Evolutionary conservation across 2,329 filamentous ascomycete species (phyloP).

Genomic region (Hypoxylon sp.): DNA sequence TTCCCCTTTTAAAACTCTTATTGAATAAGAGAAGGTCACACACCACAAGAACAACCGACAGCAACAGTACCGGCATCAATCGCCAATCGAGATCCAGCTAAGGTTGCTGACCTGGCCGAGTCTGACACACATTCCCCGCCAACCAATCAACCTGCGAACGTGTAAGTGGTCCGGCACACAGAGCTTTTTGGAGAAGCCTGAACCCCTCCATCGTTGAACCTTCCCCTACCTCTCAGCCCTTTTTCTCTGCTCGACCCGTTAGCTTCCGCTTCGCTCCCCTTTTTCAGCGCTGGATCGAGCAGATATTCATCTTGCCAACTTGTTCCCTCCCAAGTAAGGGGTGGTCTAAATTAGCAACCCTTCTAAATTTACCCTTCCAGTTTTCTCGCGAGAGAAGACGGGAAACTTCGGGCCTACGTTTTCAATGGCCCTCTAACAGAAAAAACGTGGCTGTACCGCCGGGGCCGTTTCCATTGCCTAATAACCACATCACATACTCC

Average conservation of each 20-base stretch:
- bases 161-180: slow-evolving; percentile 43
- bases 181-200: slow-evolving; percentile 24
- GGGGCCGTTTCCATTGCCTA: slow-evolving; percentile 26
- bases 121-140: slow-evolving; percentile 35
- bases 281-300: slow-evolving; percentile 5
- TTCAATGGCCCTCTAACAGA: slow-evolving; percentile 41
- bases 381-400: slow-evolving; percentile 33
- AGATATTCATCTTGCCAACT: slow-evolving; percentile 19
- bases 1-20: slow-evolving; percentile 11
- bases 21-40: slow-evolving; percentile 8
- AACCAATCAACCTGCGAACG: slow-evolving; percentile 38
- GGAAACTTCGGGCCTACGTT: slow-evolving; percentile 23
- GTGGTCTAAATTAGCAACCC: slow-evolving; percentile 23
- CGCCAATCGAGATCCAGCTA: slow-evolving; percentile 40
- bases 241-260: slow-evolving; percentile 28
- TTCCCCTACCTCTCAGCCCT: slow-evolving; percentile 5
- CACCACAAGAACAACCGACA: slow-evolving; percentile 8
- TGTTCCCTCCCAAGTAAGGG: slow-evolving; percentile 14
- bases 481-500: slow-evolving; percentile 18
- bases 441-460: slow-evolving; percentile 36
- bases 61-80: slow-evolving; percentile 16
- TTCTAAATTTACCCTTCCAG: slow-evolving; percentile 7
- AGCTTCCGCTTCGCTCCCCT: slow-evolving; percentile 26
- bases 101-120: slow-evolving; percentile 37
- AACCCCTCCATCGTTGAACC: slow-evolving; percentile 38